Percentiles rank a stretch among this genome's conserved stretches.
Conservation (phyloP, 371 early-diverging fungal species). For the Phascolomyces articulosus region DNA sequence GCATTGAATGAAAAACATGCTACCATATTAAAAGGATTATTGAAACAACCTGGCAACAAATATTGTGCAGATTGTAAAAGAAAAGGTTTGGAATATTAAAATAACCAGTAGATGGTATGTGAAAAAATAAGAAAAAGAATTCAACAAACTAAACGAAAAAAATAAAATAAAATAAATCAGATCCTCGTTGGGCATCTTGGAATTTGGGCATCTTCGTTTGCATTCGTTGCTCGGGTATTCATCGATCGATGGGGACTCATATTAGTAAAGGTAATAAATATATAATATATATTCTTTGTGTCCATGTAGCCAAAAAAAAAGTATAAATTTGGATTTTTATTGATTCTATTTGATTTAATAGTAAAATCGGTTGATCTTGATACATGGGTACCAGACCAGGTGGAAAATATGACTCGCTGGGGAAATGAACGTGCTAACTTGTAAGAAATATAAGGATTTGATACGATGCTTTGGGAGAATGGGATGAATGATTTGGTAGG, state of each 20-base stretch:
- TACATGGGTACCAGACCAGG: conserved; percentile 86
- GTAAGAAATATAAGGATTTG: no score
- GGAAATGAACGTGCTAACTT: conserved; percentile 83
- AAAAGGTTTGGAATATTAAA: conserved; percentile 58
- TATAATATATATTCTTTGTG: no score
- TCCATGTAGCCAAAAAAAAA: no score
- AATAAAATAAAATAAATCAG: conserved; percentile 35
- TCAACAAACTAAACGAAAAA: not conserved
- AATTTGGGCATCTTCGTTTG: conserved; percentile 87
- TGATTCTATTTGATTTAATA: no score
- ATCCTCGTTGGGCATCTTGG: conserved; percentile 91
- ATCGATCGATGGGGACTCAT: conserved; percentile 85
- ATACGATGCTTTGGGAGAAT: no score
- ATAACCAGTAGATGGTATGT: not conserved
- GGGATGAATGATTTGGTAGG: no score
- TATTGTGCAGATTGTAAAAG: conserved; percentile 84
- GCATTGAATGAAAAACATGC: conserved; percentile 72
- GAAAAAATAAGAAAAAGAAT: not conserved
- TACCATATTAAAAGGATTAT: conserved; percentile 70
- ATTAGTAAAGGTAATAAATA: conserved; percentile 74
- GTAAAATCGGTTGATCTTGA: conserved; percentile 88
- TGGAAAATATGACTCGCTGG: conserved; percentile 82
- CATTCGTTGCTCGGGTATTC: conserved; percentile 86
- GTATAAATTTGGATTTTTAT: no score
- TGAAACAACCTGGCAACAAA: conserved; percentile 73